Base-by-base conservation (phyloP, 2,329 filamentous ascomycete genomes). In the Alternaria atra region DNA sequence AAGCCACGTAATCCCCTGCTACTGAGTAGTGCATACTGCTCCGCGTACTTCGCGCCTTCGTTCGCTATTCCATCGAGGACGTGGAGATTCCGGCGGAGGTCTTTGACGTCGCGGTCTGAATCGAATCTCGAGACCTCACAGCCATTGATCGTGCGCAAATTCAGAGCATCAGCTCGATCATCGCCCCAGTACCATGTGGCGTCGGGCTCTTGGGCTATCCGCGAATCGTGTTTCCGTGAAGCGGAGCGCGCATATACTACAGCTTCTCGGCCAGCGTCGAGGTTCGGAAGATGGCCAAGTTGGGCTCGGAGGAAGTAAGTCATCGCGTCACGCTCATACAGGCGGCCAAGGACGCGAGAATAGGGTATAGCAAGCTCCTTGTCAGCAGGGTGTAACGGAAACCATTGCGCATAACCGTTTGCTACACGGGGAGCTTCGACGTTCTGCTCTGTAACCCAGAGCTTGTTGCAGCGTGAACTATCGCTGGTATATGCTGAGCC, bases 141-240 rank as follows among this genome's bases (percentile, higher is more conserved):
- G 1, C 84, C 84, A 61, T 88, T 88, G 37, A 88, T 73, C 3
- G 82, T 82, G 29, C 83, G 82, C 6, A 89, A 68, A 29, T 85
- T 85, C 0, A 89, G 80, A 0, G 85, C 84, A 48, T 88, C 83
- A 0, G 83, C 82, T 1, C 87, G 81, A 23, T 80, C 80, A 53
- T 89, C 86, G 0, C 81, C 85, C 83, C 85, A 87, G 71, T 84
- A 87, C 86, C 86, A 89, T 0, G 76, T 73, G 27, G 82, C 80
- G 13, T 77, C 80, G 0, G 43, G 20, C 6, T 55, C 50, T 13
- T 39, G 4, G 2, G 64, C 44, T 29, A 88, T 85, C 3, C 86
- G 84, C 1, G 76, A 62, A 58, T 89, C 85, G 15, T 80, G 75
- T 12, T 77, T 63, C 0, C 73, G 68, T 1, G 84, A 82, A 67